Evolutionary conservation across 1,284 basidiomycete genomes (phyloP).

Genomic region (Microbotryum lychnidis-dioicae): DNA sequence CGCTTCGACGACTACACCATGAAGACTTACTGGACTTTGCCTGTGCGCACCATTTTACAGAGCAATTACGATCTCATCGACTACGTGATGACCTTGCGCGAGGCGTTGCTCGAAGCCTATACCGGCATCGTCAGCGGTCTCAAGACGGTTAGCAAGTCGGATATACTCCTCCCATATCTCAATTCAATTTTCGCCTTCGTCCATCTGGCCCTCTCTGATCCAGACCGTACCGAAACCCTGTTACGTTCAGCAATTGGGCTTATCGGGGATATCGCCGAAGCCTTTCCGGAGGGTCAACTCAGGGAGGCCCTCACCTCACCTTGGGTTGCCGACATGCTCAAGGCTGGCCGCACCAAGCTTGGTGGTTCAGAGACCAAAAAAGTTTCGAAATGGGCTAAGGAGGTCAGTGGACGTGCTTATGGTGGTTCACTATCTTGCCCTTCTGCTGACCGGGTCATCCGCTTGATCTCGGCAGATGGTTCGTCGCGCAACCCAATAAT

Average conservation of each 20-base stretch:
- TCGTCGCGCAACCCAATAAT: constrained; percentile 22
- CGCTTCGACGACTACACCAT: not conserved
- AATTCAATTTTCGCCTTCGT: constrained; percentile 72
- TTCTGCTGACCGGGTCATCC: not conserved
- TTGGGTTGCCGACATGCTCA: constrained; percentile 74
- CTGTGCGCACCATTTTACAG: constrained; percentile 40
- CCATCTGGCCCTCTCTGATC: constrained; percentile 68
- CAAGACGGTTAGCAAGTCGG: constrained; percentile 71
- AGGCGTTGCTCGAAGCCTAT: constrained; percentile 94
- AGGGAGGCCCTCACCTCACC: constrained; percentile 67
- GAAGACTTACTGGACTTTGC: not conserved
- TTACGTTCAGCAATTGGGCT: constrained; percentile 71
- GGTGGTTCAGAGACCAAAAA: constrained; percentile 45
- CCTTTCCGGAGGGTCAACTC: constrained; percentile 69
- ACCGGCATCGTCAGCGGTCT: constrained; percentile 87
- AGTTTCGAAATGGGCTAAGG: constrained; percentile 50
- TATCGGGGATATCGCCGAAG: constrained; percentile 85
- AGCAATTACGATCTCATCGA: constrained; percentile 83
- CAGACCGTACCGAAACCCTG: constrained; percentile 72
- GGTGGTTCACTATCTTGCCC: too few relatives aligned
- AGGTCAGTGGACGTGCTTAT: constrained; percentile 38
- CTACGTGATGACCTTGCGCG: constrained; percentile 81
- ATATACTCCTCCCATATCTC: constrained; percentile 64
- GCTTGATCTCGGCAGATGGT: constrained; percentile 27
- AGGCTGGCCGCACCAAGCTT: constrained; percentile 48